phyloP scores from a whole-genome alignment of 2,329 filamentous ascomycete genomes.

The Colletotrichum agaves region DNA sequence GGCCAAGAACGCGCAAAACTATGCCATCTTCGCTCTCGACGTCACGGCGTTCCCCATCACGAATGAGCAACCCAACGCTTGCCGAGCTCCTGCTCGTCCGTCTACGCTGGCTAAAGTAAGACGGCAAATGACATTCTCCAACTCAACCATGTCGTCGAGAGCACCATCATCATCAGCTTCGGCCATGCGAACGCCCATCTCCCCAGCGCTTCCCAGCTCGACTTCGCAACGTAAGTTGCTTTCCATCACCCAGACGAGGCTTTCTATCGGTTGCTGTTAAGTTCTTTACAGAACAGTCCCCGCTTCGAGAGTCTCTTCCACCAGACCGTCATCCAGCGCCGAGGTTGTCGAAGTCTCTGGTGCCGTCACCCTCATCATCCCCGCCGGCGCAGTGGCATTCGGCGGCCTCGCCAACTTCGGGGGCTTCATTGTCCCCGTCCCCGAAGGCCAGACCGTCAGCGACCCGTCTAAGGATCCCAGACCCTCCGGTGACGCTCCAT shows the following conservation, averaged over 20 bases:
- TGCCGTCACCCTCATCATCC: neutral
- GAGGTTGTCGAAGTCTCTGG: neutral
- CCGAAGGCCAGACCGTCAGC: conserved; percentile 16
- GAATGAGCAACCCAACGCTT: neutral
- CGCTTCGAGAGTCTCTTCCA: neutral
- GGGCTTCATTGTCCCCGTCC: conserved; percentile 5
- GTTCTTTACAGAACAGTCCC: too few relatives aligned
- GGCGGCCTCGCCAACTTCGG: conserved; percentile 16
- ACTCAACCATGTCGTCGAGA: neutral
- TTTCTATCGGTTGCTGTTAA: too few relatives aligned
- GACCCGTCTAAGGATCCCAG: conserved; percentile 1
- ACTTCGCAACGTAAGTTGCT: neutral
- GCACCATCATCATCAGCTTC: neutral
- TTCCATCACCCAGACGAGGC: neutral
- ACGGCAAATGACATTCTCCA: neutral
- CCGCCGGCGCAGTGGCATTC: neutral
- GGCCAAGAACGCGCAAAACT: neutral
- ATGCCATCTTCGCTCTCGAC: neutral
- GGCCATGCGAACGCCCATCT: neutral
- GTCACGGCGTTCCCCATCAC: neutral
- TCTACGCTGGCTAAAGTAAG: neutral
- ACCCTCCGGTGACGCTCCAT: neutral
- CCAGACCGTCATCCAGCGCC: neutral
- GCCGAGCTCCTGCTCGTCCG: neutral
- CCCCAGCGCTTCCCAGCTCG: neutral